A percentile compares a stretch with the other conserved stretches of the same genome.
Conservation (phyloP, 2,329 filamentous ascomycete genomes). For the Saccharata proteae region DNA sequence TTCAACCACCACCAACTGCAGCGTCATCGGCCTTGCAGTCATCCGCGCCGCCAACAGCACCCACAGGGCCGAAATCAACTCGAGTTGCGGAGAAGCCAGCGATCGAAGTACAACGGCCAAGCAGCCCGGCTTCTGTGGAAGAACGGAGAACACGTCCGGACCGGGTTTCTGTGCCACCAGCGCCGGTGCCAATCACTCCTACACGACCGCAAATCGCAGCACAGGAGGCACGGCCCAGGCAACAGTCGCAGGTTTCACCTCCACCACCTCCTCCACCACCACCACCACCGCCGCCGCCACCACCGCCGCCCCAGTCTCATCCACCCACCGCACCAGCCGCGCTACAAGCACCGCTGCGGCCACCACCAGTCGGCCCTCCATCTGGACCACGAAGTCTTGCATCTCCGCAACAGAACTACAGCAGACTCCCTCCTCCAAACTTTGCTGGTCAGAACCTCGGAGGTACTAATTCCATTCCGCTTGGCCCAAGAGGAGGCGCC, state of each 20-base stretch:
- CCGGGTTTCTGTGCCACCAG: background rate
- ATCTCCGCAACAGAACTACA: constrained; percentile 6
- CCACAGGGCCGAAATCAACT: constrained; percentile 19
- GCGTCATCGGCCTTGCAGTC: constrained; percentile 1
- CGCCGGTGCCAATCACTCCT: constrained; percentile 7
- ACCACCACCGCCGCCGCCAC: background rate
- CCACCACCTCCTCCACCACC: constrained; percentile 8
- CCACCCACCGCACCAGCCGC: constrained; percentile 5
- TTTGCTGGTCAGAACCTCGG: constrained; percentile 17
- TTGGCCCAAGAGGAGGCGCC: constrained; percentile 18
- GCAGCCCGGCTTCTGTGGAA: constrained; percentile 12
- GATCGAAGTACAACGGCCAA: constrained; percentile 10
- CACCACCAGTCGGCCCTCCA: constrained; percentile 4
- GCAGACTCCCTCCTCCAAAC: constrained; percentile 8
- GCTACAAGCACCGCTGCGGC: constrained; percentile 5
- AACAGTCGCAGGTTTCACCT: background rate
- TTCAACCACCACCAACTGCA: background rate
- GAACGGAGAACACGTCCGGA: constrained; percentile 7
- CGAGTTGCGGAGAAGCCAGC: constrained; percentile 18
- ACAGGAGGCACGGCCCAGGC: constrained; percentile 2
- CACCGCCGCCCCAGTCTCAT: background rate
- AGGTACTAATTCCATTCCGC: constrained; percentile 17
- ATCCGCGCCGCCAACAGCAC: constrained; percentile 6
- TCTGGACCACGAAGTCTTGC: constrained; percentile 8
- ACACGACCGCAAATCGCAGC: constrained; percentile 6